These are phyloP conservation scores for Hygrophoropsis aurantiaca DNA, from an alignment of 768 basidiomycete species.

Conservation along the genomic window DNA sequence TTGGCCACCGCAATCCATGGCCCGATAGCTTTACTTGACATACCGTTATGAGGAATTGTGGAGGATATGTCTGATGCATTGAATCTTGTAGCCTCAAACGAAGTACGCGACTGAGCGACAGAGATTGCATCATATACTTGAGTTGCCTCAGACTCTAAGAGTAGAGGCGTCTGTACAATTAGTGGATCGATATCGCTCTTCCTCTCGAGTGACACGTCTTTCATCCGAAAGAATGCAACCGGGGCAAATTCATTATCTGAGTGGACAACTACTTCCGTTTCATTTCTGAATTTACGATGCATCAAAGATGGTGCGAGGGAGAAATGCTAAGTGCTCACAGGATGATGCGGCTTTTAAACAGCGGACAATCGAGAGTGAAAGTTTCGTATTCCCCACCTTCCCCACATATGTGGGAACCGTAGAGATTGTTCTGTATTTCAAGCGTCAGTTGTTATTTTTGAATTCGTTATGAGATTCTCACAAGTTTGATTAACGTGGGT, in stretches of 20 bases:
- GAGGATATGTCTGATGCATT: not conserved
- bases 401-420: conserved; percentile 92
- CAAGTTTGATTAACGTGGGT: conserved; percentile 69
- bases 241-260: conserved; percentile 83
- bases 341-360: conserved; percentile 77
- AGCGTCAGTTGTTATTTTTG: conserved; percentile 2
- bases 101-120: not conserved
- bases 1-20: conserved; percentile 74
- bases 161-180: conserved; percentile 42
- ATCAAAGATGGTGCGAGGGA: not conserved
- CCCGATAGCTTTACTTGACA: conserved; percentile 36
- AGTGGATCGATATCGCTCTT: conserved; percentile 40
- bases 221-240: conserved; percentile 88
- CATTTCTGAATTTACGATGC: conserved; percentile 43
- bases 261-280: conserved; percentile 72
- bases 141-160: conserved; percentile 40
- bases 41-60: conserved; percentile 13
- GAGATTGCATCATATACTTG: not conserved
- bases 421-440: conserved; percentile 72
- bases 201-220: conserved; percentile 57
- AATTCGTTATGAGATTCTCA: too few species aligned
- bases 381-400: conserved; percentile 99
- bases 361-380: conserved; percentile 83
- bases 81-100: conserved; percentile 4
- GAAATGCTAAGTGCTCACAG: conserved; percentile 47